Evolutionary conservation across 2,329 filamentous ascomycete species (phyloP).

Genomic region (Scedosporium dehoogii): DNA sequence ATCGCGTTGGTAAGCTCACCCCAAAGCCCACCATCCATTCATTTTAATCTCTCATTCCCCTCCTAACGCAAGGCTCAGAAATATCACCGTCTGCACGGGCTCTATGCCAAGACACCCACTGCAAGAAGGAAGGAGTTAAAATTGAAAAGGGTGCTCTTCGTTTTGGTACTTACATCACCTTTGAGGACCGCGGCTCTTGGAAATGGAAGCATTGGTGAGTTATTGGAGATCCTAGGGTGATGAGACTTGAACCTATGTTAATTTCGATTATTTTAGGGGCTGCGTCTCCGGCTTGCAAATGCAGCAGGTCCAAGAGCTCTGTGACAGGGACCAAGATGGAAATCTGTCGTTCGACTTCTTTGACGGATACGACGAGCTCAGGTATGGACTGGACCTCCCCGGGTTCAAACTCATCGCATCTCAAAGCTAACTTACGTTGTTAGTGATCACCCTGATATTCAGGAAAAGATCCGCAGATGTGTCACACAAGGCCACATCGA

Average conservation of each 20-base stretch:
- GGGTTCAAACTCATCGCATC: neutral
- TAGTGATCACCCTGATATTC: conserved; percentile 45
- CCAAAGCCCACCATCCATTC: conserved; percentile 2
- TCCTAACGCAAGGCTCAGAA: conserved; percentile 39
- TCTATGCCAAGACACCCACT: conserved; percentile 61
- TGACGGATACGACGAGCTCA: conserved; percentile 73
- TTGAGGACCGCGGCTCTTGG: conserved; percentile 54
- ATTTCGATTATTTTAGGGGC: conserved; percentile 48
- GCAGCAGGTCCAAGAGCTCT: conserved; percentile 49
- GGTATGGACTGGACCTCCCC: conserved; percentile 23
- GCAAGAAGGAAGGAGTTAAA: conserved; percentile 61
- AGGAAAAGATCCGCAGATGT: conserved; percentile 65
- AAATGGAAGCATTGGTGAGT: conserved; percentile 82
- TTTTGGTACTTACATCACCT: conserved; percentile 62
- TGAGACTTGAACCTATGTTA: neutral
- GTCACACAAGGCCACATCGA: conserved; percentile 72
- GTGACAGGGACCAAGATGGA: conserved; percentile 34
- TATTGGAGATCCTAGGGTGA: neutral
- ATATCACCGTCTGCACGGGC: conserved; percentile 61
- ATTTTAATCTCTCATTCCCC: neutral
- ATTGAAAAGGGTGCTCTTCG: conserved; percentile 72
- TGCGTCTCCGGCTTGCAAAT: conserved; percentile 75
- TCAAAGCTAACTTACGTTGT: neutral
- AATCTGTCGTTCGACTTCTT: conserved; percentile 54
- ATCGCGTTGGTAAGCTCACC: conserved; percentile 33